Evolutionary conservation across 768 basidiomycete species (phyloP).

Genomic region (Lactarius indigo): DNA sequence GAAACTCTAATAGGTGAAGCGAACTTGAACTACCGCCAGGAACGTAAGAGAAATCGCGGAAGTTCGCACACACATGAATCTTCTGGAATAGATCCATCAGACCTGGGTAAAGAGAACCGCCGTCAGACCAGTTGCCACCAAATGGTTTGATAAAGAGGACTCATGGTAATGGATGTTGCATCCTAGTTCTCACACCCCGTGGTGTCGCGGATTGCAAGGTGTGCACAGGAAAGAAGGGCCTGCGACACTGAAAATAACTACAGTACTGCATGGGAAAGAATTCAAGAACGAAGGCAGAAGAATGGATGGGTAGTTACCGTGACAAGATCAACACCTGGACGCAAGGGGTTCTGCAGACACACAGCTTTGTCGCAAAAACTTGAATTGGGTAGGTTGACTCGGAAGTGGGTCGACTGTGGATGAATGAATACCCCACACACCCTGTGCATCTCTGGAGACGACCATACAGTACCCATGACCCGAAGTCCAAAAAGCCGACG

Average conservation of each 20-base stretch:
- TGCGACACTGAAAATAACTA: too few relatives aligned
- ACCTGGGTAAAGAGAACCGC: background rate
- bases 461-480: too few relatives aligned
- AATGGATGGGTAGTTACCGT: too few relatives aligned
- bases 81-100: constrained; percentile 10
- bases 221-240: background rate
- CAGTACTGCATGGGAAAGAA: background rate
- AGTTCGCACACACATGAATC: constrained; percentile 3
- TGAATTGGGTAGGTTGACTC: too few relatives aligned
- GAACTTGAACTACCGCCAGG: background rate
- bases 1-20: background rate
- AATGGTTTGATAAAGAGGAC: background rate
- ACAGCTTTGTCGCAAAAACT: too few relatives aligned
- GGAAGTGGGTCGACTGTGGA: too few relatives aligned
- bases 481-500: too few relatives aligned
- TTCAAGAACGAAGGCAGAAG: background rate
- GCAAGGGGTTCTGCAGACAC: too few relatives aligned
- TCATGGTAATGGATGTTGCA: background rate
- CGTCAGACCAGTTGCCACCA: background rate
- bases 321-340: too few relatives aligned
- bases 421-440: too few relatives aligned
- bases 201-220: background rate
- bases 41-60: constrained; percentile 10
- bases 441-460: too few relatives aligned
- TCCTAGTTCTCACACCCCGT: background rate